Evolutionary conservation across 2,329 filamentous ascomycete genomes (phyloP).

Genomic region (Sporothrix phasma): DNA sequence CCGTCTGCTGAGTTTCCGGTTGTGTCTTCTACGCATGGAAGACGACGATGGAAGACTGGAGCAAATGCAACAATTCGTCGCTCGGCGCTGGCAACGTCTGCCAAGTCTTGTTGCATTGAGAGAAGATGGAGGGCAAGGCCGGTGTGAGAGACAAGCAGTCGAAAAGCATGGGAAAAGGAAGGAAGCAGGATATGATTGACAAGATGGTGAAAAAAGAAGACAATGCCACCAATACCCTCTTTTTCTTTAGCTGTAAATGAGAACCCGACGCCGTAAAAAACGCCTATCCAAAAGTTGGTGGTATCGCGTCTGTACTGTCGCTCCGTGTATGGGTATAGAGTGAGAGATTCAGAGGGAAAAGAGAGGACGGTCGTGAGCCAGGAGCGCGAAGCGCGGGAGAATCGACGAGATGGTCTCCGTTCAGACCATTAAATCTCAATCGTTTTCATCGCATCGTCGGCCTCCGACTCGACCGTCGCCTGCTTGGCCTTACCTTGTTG

Average conservation of each 20-base stretch:
- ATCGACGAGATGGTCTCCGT: neutral
- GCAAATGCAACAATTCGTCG: neutral
- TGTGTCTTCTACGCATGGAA: neutral
- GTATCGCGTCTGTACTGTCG: conserved; percentile 3
- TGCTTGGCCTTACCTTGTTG: conserved; percentile 3
- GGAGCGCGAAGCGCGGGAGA: neutral
- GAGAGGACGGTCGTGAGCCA: neutral
- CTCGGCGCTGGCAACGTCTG: neutral
- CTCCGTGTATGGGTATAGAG: neutral
- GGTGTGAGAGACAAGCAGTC: neutral
- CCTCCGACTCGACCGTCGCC: conserved; percentile 6
- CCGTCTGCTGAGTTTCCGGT: neutral
- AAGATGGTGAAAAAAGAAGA: neutral
- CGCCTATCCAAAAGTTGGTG: conserved; percentile 17
- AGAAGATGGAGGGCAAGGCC: neutral
- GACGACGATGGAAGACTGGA: neutral
- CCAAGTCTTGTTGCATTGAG: no score
- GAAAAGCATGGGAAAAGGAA: neutral
- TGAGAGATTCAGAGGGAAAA: neutral
- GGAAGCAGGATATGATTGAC: neutral
- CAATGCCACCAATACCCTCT: conserved; percentile 7
- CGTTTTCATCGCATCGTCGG: conserved; percentile 48
- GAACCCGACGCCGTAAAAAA: conserved; percentile 15
- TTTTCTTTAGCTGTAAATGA: conserved; percentile 11
- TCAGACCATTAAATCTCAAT: conserved; percentile 44